These are phyloP conservation scores for Cordyceps cateniannulata DNA, from an alignment of 2,329 filamentous ascomycete genomes.

Conservation along the genomic window DNA sequence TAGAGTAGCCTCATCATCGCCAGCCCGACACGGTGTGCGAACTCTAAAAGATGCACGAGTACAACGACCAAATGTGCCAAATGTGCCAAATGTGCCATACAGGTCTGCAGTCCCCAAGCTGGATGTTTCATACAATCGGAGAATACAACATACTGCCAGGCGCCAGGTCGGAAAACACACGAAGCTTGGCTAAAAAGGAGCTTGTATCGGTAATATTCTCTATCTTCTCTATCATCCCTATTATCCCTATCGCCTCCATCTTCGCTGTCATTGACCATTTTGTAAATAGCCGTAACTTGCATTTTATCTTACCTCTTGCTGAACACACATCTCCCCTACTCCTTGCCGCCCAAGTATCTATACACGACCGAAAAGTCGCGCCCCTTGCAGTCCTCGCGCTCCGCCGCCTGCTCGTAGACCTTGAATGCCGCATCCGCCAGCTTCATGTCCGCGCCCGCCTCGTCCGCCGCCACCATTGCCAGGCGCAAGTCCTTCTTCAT, in stretches of 20 bases:
- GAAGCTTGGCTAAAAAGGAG: too few relatives aligned
- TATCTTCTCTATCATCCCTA: too few relatives aligned
- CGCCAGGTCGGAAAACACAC: too few relatives aligned
- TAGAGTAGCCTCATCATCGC: not conserved
- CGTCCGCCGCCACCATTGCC: constrained; percentile 63
- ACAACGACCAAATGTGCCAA: too few relatives aligned
- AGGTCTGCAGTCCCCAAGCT: too few relatives aligned
- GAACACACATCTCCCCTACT: constrained; percentile 20
- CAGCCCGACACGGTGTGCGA: not conserved
- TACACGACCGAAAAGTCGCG: constrained; percentile 81
- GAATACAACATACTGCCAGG: too few relatives aligned
- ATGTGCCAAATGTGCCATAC: too few relatives aligned
- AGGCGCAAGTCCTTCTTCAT: constrained; percentile 77
- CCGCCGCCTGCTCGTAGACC: constrained; percentile 62
- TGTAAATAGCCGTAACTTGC: not conserved
- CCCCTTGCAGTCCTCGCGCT: constrained; percentile 54
- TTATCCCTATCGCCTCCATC: too few relatives aligned
- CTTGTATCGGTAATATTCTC: too few relatives aligned
- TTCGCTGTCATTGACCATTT: not conserved
- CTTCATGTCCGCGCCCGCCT: constrained; percentile 59
- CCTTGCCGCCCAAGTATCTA: constrained; percentile 56
- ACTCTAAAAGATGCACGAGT: too few relatives aligned
- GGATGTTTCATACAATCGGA: too few relatives aligned
- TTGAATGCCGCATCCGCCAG: constrained; percentile 56
- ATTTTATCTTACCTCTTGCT: not conserved